Evolutionary conservation across 139 green algal species (phyloP).

Genomic region (Klebsormidium nitens): DNA sequence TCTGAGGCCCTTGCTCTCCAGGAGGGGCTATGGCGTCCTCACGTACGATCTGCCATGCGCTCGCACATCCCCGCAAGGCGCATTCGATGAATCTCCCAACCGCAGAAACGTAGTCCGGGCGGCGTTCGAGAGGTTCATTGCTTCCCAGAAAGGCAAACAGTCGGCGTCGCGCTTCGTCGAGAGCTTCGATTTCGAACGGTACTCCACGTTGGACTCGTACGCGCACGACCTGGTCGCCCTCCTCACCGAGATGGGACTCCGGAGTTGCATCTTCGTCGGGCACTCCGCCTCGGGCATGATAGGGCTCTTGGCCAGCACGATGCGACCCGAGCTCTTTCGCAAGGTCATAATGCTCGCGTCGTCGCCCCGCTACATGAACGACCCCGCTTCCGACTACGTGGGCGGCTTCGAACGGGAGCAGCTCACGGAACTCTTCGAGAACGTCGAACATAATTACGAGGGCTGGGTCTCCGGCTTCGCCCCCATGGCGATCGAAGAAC

Average conservation of each 20-base stretch:
- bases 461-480: slow-evolving; percentile 7
- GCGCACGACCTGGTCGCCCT: slow-evolving; percentile 31
- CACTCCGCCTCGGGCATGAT: slow-evolving; percentile 41
- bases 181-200: slow-evolving; percentile 21
- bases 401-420: slow-evolving; percentile 12
- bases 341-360: neutral
- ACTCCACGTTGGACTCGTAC: slow-evolving; percentile 21
- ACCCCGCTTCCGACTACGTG: too few relatives aligned
- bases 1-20: too few relatives aligned
- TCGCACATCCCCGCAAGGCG: too few relatives aligned
- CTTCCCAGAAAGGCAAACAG: too few relatives aligned
- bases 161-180: too few relatives aligned
- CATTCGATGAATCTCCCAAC: too few relatives aligned
- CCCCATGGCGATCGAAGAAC: neutral
- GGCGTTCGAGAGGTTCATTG: too few relatives aligned
- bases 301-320: slow-evolving; percentile 17
- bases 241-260: slow-evolving; percentile 14
- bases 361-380: neutral
- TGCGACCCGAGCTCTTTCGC: neutral
- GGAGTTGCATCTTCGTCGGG: slow-evolving; percentile 35
- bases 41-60: too few relatives aligned
- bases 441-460: slow-evolving; percentile 28
- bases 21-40: too few relatives aligned
- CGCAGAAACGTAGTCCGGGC: too few relatives aligned
- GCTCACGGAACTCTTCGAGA: slow-evolving; percentile 20